These are phyloP conservation scores for Ceratorhiza oryzae-sativae DNA, from an alignment of 1,284 basidiomycete genomes.

Conservation along the genomic window DNA sequence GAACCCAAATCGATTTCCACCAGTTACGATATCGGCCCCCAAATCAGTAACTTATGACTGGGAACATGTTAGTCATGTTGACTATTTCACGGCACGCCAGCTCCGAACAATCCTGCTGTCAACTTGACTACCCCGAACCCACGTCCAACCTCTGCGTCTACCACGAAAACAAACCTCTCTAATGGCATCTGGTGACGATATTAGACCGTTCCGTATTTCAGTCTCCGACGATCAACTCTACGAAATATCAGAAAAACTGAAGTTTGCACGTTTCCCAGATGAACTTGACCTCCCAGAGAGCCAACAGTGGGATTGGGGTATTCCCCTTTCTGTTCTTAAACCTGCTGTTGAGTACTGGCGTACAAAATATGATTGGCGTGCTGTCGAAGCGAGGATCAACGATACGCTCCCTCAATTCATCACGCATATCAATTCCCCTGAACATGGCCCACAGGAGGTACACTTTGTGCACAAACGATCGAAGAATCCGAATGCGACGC, in stretches of 20 bases:
- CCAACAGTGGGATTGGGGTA: conserved; percentile 43
- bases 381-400: conserved; percentile 35
- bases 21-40: too few relatives aligned
- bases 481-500: conserved; percentile 38
- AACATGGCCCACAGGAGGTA: conserved; percentile 30
- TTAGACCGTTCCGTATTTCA: conserved; percentile 36
- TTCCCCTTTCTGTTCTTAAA: conserved; percentile 32
- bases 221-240: conserved; percentile 39
- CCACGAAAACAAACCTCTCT: neutral
- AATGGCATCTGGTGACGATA: conserved; percentile 22
- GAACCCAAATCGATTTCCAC: too few relatives aligned
- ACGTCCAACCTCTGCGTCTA: neutral
- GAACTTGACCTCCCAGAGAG: conserved; percentile 40
- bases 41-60: too few relatives aligned
- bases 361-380: conserved; percentile 40
- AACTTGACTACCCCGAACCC: neutral
- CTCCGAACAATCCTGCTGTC: neutral
- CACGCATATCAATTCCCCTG: conserved; percentile 31
- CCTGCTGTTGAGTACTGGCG: conserved; percentile 40
- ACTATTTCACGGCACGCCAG: too few relatives aligned
- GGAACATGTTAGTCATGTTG: too few relatives aligned
- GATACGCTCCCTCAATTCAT: conserved; percentile 41
- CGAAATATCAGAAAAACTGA: conserved; percentile 34
- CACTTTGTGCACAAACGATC: conserved; percentile 42
- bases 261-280: conserved; percentile 38